Percentiles rank a stretch among this genome's conserved stretches.
Conservation (phyloP, 768 basidiomycete species). For the Clitopilus passeckerianus region DNA sequence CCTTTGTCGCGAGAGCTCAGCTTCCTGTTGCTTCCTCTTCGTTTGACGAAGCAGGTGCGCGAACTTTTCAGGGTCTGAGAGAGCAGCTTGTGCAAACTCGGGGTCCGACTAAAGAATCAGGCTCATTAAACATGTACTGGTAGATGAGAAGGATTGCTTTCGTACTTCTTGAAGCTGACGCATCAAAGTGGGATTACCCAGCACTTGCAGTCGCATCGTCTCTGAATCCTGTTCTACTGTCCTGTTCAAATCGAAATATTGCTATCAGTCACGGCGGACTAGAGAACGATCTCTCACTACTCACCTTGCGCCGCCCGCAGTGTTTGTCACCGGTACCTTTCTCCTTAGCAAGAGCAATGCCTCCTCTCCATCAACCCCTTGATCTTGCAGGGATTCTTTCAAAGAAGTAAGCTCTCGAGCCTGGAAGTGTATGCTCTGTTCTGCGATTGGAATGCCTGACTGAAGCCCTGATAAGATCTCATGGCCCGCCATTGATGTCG, state of each 20-base stretch:
- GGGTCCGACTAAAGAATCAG: slow-evolving; percentile 57
- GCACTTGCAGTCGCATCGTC: slow-evolving; percentile 82
- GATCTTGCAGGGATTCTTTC: slow-evolving; percentile 62
- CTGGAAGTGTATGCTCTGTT: slow-evolving; percentile 70
- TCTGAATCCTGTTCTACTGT: slow-evolving; percentile 78
- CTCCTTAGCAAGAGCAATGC: slow-evolving; percentile 68
- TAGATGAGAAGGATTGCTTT: background rate
- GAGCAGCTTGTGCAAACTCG: slow-evolving; percentile 72
- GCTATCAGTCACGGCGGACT: background rate
- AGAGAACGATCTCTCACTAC: slow-evolving; percentile 1
- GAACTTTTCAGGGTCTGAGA: slow-evolving; percentile 66
- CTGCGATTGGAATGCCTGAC: slow-evolving; percentile 68
- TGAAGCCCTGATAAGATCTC: slow-evolving; percentile 19
- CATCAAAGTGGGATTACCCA: slow-evolving; percentile 84
- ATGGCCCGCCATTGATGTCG: background rate
- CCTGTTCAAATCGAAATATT: slow-evolving; percentile 27
- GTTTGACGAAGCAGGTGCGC: slow-evolving; percentile 65
- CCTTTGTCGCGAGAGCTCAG: slow-evolving; percentile 52
- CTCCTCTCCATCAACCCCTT: slow-evolving; percentile 54
- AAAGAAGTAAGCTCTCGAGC: slow-evolving; percentile 61
- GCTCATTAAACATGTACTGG: background rate
- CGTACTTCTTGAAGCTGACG: slow-evolving; percentile 59
- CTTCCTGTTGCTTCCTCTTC: slow-evolving; percentile 45
- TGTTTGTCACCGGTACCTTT: slow-evolving; percentile 34
- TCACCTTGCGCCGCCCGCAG: slow-evolving; percentile 36